A percentile compares a stretch with the other conserved stretches of the same genome.
Evolutionary conservation across 495 filamentous ascomycete species (phyloP).

Genomic region (Penicillium simplicissimum): DNA sequence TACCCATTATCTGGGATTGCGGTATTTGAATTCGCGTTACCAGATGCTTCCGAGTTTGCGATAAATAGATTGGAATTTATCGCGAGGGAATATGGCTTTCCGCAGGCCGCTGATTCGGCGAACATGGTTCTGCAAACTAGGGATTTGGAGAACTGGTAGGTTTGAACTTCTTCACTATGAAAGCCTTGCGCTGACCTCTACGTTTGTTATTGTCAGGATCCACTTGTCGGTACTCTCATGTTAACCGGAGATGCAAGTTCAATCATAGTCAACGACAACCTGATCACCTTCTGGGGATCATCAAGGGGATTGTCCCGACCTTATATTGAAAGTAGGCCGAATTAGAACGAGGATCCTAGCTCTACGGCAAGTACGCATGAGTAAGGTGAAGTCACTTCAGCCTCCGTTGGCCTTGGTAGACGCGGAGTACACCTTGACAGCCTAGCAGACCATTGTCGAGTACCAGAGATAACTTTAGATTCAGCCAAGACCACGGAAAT

Average conservation of each 20-base stretch:
- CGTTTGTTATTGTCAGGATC: neutral
- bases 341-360: too few relatives aligned
- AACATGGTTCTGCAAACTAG: constrained; percentile 1
- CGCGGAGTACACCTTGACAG: too few relatives aligned
- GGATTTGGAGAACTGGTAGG: constrained; percentile 1
- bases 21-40: neutral
- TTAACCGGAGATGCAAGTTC: neutral
- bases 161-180: neutral
- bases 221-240: neutral
- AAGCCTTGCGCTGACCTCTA: neutral
- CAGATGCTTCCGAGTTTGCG: neutral
- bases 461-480: neutral
- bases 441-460: neutral
- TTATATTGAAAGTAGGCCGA: too few relatives aligned
- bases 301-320: neutral
- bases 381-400: too few relatives aligned
- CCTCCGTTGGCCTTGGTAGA: too few relatives aligned
- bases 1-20: constrained; percentile 6
- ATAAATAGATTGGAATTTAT: neutral
- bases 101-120: constrained; percentile 1
- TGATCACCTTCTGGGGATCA: neutral
- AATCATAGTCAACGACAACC: neutral
- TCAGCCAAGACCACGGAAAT: neutral
- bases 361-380: too few relatives aligned
- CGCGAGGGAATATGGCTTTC: neutral